Conservation (phyloP, 495 filamentous ascomycete species). For the Annulohypoxylon maeteangense region DNA sequence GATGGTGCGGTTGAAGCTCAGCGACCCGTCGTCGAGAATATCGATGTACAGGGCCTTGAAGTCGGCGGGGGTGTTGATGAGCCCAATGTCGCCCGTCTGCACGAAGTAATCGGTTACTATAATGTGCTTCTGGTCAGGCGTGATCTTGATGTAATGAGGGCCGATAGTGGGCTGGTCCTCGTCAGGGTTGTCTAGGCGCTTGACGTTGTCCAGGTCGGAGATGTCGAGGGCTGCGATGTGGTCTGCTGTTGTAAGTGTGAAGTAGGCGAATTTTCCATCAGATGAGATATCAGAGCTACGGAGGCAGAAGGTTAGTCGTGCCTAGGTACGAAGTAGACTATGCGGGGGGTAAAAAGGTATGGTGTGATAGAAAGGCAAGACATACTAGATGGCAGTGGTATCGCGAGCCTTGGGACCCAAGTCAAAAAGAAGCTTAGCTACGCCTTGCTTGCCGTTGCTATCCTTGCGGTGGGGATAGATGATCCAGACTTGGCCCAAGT, state of each 20-base stretch:
- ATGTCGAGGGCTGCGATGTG: conserved; percentile 73
- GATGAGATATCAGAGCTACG: conserved; percentile 64
- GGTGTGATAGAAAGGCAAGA: no score
- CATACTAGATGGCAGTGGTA: conserved; percentile 66
- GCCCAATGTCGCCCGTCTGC: conserved; percentile 67
- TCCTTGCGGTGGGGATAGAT: conserved; percentile 70
- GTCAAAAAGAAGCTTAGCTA: conserved; percentile 67
- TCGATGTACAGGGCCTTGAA: conserved; percentile 72
- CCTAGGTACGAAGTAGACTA: background rate
- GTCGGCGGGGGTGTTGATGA: conserved; percentile 71
- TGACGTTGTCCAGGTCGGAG: conserved; percentile 67
- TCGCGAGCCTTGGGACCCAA: conserved; percentile 66
- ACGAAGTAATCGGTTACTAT: conserved; percentile 74
- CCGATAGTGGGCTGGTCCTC: conserved; percentile 68
- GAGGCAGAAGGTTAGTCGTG: background rate
- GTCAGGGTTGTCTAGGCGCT: conserved; percentile 68
- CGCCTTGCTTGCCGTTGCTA: conserved; percentile 64
- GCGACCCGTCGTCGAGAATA: conserved; percentile 62
- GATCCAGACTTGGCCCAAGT: conserved; percentile 71
- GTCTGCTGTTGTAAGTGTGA: conserved; percentile 70
- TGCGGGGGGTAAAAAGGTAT: conserved; percentile 31
- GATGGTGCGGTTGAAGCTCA: conserved; percentile 68
- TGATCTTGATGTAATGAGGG: conserved; percentile 72
- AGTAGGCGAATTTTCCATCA: conserved; percentile 68
- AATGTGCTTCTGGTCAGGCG: conserved; percentile 71